These are phyloP conservation scores for Metschnikowia reukaufii DNA, from an alignment of 805 yeast genomes.

Conservation along the genomic window DNA sequence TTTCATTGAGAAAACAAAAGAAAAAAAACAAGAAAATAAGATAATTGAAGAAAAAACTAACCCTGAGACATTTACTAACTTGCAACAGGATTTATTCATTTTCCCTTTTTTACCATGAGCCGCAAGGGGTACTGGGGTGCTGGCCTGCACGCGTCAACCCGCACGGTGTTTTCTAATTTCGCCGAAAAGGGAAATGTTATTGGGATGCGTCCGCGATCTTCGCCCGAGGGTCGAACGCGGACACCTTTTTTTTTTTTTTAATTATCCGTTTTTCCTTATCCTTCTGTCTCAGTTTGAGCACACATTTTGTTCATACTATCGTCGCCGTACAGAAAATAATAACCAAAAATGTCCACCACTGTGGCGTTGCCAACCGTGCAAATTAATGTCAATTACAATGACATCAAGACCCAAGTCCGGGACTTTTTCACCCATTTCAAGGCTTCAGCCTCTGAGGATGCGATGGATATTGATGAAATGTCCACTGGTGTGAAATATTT, in stretches of 20 bases:
- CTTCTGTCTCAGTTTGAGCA: no score
- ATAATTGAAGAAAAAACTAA: no score
- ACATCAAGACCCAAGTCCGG: slow-evolving; percentile 54
- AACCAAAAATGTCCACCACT: slow-evolving; percentile 21
- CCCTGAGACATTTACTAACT: no score
- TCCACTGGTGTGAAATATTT: slow-evolving; percentile 56
- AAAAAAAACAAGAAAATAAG: no score
- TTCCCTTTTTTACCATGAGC: no score
- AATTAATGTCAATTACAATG: slow-evolving; percentile 71
- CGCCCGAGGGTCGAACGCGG: slow-evolving; percentile 2
- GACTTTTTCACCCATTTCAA: slow-evolving; percentile 72
- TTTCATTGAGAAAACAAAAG: not conserved
- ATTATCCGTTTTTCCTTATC: not conserved
- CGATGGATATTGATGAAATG: slow-evolving; percentile 11
- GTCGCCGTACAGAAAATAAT: no score
- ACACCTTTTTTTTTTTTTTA: slow-evolving; percentile 1
- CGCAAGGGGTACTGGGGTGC: no score
- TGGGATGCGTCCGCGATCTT: slow-evolving; percentile 12
- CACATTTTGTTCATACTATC: no score
- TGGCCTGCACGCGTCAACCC: slow-evolving; percentile 5
- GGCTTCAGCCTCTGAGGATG: slow-evolving; percentile 24
- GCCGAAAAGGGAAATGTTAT: slow-evolving; percentile 17
- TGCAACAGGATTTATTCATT: no score
- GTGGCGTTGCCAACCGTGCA: slow-evolving; percentile 61
- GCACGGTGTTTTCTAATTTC: slow-evolving; percentile 12